Evolutionary conservation across 208 protist genomes (phyloP), one percentile per base, ranked within the genome.

Genomic region (Crithidia acanthocephali): DNA sequence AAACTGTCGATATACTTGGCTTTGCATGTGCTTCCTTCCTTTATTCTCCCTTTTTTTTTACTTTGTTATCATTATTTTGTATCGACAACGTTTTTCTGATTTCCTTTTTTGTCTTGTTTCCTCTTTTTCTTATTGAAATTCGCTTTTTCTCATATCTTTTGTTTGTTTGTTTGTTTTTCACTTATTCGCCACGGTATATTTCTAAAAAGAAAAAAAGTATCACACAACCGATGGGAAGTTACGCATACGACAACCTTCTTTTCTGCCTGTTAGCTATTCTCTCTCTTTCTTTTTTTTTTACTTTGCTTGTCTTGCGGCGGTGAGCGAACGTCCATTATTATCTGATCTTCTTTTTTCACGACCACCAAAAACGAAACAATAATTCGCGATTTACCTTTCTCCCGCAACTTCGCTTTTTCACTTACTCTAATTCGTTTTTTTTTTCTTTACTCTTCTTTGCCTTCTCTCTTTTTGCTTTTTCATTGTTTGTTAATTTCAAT

Each of bases 11-110:
- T 11, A 13, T 11, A 5, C 35, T 40, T 40, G 8, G 5, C 35
- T 11, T 40, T 40, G 8, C 11, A 40, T 40, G 18, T 48, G 18
- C 44, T 20, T n/a, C 44, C 16, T 8, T 22, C 30, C 10, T 55
- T 71, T 68, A 2, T 72, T 52, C 56, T 53, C 53, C 40, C 53
- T 35, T 63, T 66, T 76, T 79, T 53, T 77, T 47, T 27, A 76
- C 56, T 15, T 57, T 57, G 23, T 57, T 32, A 22, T 57, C 23
- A 53, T 53, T 53, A 28, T 62, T 66, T 15, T 44, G 3, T 40
- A 40, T 40, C 35, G 35, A 13, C 35, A 40, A 40, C 35, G 35
- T 40, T 40, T 5, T 11, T 40, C 11, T 40, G 35, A n/a, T n/a
- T 16, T 44, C 11, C 20, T 40, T 37, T 15, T 57, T 10, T 48